A percentile compares a stretch with the other conserved stretches of the same genome.
These are phyloP conservation scores for Stephanocyclus meneghinianus DNA, from an alignment of 352 stramenopile species.

Conservation along the genomic window DNA sequence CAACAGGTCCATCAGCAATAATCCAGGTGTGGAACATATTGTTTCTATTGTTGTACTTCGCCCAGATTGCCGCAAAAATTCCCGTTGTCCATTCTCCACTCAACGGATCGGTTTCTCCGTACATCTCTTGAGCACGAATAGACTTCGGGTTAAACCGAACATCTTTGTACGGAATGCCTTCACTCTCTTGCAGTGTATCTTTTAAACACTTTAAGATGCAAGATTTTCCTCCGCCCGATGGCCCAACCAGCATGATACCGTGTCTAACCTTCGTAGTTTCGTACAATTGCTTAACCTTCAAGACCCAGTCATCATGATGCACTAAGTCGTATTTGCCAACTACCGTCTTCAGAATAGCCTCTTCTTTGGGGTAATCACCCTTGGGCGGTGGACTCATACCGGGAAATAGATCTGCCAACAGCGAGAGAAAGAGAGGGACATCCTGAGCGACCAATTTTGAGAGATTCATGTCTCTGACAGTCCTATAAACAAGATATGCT, in stretches of 20 bases:
- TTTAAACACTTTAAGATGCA: conserved; percentile 95
- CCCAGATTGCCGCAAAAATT: conserved; percentile 98
- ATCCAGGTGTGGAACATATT: conserved; percentile 99
- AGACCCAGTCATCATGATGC: conserved; percentile 83
- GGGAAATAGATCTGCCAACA: conserved; percentile 96
- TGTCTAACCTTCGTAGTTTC: conserved; percentile 97
- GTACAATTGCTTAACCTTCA: conserved; percentile 96
- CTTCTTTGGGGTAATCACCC: conserved; percentile 94
- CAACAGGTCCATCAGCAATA: conserved; percentile 94
- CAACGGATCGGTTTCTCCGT: conserved; percentile 94
- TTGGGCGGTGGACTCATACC: conserved; percentile 89
- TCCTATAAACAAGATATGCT: conserved; percentile 92
- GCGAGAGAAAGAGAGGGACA: conserved; percentile 94
- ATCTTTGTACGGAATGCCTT: conserved; percentile 92
- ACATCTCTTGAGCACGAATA: conserved; percentile 97
- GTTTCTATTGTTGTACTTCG: conserved; percentile 96
- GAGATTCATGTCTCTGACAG: conserved; percentile 97
- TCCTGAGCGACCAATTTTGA: conserved; percentile 98
- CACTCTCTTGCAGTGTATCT: conserved; percentile 90
- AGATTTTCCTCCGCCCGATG: conserved; percentile 95
- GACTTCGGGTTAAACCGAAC: conserved; percentile 96
- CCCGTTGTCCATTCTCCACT: conserved; percentile 96
- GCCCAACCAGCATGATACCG: conserved; percentile 98
- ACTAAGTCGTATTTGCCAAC: conserved; percentile 91
- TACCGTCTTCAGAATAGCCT: conserved; percentile 86